Base-by-base conservation (phyloP, 164 flowering plant species). In the Tetracentron sinense region DNA sequence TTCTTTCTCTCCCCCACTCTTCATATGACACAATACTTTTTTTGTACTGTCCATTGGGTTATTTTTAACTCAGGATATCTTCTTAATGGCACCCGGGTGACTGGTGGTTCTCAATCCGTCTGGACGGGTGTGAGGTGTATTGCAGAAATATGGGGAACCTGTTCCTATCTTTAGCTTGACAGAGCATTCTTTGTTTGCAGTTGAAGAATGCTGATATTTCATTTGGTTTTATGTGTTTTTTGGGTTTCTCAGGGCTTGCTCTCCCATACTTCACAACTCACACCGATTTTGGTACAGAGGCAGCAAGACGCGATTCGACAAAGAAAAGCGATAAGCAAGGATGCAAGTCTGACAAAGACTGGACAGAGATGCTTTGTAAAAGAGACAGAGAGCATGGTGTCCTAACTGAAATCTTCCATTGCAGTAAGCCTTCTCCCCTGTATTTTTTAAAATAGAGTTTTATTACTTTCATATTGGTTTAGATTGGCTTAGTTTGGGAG, bases 331-430 rank as follows among this genome's bases (percentile, higher is more conserved):
- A 61, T 29, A 85, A 66, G 75, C 81, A 81, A 81, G 99, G 99
- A 8, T 78, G 91, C 77, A 82, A 82, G 49, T 91, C 97, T 6
- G 97, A 91, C 71, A 89, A 80, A 67, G 97, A 94, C 61, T 94
- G 99, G 99, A 91, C 97, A 0, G 96, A 22, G 97, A 91, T 60
- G 99, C 27, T 94, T 94, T 63, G 97, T 91, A 29, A 82, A 86
- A 30, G 96, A 94, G 69, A 76, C 80, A 17, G 96, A 88, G 69
- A 94, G 96, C 82, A 94, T 94, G 97, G 99, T 86, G 49, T 94
- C 99, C n/a, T 3, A 94, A 94, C 74, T 89, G 71, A 82, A 66
- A 62, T 57, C 30, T 52, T 30, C 52, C 16, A 8, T 42, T 6
- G 7, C 16, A 35, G 22, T 38, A 25, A 33, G 28, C 55, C 27